Conservation (phyloP, 2,329 filamentous ascomycete species). For the Penicillium paneum region DNA sequence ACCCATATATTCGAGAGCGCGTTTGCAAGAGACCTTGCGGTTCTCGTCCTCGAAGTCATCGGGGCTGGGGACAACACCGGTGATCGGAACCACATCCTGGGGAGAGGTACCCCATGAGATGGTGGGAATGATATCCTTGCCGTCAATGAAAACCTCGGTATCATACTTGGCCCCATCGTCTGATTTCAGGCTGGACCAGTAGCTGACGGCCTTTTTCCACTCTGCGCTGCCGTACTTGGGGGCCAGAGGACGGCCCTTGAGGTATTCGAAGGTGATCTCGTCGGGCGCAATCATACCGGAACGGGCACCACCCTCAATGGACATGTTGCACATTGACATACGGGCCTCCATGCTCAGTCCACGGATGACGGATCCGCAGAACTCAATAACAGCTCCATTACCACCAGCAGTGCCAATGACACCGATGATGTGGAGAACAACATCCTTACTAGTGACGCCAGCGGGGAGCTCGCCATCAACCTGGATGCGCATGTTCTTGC, state of each 20-base stretch:
- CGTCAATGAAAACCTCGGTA: constrained; percentile 82
- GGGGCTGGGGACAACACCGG: constrained; percentile 81
- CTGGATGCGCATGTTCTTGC: constrained; percentile 98
- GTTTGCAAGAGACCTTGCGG: constrained; percentile 75
- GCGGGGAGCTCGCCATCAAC: constrained; percentile 86
- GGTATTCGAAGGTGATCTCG: constrained; percentile 89
- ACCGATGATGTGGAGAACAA: constrained; percentile 89
- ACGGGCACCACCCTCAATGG: constrained; percentile 90
- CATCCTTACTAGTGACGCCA: constrained; percentile 93
- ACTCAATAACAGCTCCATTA: constrained; percentile 93
- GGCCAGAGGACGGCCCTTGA: constrained; percentile 84
- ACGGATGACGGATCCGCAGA: constrained; percentile 90
- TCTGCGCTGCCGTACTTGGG: constrained; percentile 79
- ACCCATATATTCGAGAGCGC: constrained; percentile 95
- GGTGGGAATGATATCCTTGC: constrained; percentile 88
- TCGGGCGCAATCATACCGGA: constrained; percentile 97
- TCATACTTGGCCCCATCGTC: constrained; percentile 90
- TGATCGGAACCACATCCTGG: constrained; percentile 94
- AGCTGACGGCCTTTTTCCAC: constrained; percentile 83
- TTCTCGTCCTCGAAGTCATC: constrained; percentile 76
- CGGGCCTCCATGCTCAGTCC: constrained; percentile 89
- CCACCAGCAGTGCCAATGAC: constrained; percentile 92
- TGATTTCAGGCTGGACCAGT: constrained; percentile 83
- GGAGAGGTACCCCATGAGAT: constrained; percentile 97
- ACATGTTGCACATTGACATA: constrained; percentile 99